Conservation (phyloP, 441 rosid genomes). For the Mallotus japonicus region DNA sequence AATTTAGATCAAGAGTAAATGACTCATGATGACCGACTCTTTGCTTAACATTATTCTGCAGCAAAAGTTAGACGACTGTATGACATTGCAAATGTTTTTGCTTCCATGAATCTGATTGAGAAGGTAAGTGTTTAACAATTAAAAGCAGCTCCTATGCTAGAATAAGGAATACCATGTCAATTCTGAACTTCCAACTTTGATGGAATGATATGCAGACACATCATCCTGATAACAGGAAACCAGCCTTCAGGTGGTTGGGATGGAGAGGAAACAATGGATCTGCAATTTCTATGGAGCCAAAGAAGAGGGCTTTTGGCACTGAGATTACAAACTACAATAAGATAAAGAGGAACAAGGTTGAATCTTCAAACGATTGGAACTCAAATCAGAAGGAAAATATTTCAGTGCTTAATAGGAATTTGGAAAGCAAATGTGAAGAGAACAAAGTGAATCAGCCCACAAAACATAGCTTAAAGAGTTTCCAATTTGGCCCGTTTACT, state of each 20-base stretch:
- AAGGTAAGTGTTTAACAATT: slow-evolving; percentile 48
- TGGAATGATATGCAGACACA: slow-evolving; percentile 50
- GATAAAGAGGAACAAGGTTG: slow-evolving; percentile 44
- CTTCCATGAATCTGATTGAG: slow-evolving; percentile 84
- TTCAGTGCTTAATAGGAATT: slow-evolving; percentile 16
- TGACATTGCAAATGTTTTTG: slow-evolving; percentile 90
- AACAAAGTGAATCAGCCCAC: slow-evolving; percentile 29
- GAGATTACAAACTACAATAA: slow-evolving; percentile 51
- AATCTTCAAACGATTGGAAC: slow-evolving; percentile 29
- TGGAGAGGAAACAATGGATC: slow-evolving; percentile 39
- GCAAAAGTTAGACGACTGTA: slow-evolving; percentile 95
- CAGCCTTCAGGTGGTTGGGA: slow-evolving; percentile 89
- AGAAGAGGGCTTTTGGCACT: slow-evolving; percentile 61
- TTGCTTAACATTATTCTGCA: slow-evolving; percentile 37
- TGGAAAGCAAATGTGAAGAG: slow-evolving; percentile 22
- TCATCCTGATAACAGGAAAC: slow-evolving; percentile 65
- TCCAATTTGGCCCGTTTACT: slow-evolving; percentile 57
- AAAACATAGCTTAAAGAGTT: slow-evolving; percentile 37
- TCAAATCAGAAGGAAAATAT: slow-evolving; percentile 32
- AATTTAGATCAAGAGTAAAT: slow-evolving; percentile 10
- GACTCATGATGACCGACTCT: too few species aligned
- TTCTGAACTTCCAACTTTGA: slow-evolving; percentile 6
- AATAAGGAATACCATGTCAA: slow-evolving; percentile 7
- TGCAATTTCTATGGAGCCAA: slow-evolving; percentile 35
- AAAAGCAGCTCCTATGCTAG: neutral